Conservation (phyloP, 2,329 filamentous ascomycete species). For the Fusarium keratoplasticum region DNA sequence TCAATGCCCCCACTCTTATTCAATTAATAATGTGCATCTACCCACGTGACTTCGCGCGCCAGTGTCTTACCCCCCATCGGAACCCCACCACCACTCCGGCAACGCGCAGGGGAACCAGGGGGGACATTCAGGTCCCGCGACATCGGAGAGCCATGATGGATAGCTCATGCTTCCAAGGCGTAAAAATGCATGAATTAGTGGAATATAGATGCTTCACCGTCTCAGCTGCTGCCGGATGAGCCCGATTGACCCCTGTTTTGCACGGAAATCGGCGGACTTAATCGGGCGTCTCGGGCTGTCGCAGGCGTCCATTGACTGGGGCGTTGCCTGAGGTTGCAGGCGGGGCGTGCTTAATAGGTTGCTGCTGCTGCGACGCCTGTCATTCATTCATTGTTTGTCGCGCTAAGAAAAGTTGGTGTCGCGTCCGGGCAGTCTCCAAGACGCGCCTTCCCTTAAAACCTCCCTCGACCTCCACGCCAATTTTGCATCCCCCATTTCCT, state of each 20-base stretch:
- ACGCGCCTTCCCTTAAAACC: slow-evolving; percentile 54
- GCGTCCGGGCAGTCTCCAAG: slow-evolving; percentile 41
- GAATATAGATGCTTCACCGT: neutral
- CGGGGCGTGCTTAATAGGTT: slow-evolving; percentile 46
- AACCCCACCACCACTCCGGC: slow-evolving; percentile 30
- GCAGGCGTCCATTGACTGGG: slow-evolving; percentile 17
- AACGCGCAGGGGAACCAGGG: slow-evolving; percentile 30
- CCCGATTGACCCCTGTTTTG: neutral
- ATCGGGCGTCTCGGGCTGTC: slow-evolving; percentile 9
- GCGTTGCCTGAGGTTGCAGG: slow-evolving; percentile 43
- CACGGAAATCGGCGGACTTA: slow-evolving; percentile 16
- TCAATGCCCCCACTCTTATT: neutral
- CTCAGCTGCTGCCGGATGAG: neutral
- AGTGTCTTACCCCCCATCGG: slow-evolving; percentile 25
- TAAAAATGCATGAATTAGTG: slow-evolving; percentile 1
- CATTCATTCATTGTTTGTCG: slow-evolving; percentile 39
- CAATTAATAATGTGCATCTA: slow-evolving; percentile 42
- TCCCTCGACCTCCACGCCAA: slow-evolving; percentile 42
- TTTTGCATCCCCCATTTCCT: slow-evolving; percentile 41
- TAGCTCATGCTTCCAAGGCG: neutral
- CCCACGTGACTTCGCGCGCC: slow-evolving; percentile 43
- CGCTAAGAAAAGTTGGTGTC: slow-evolving; percentile 50
- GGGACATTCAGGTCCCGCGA: slow-evolving; percentile 8
- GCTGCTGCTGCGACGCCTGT: slow-evolving; percentile 23
- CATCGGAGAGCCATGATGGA: slow-evolving; percentile 14